Conservation (phyloP, 805 yeast genomes). For the Cyberlindnera saturnus region DNA sequence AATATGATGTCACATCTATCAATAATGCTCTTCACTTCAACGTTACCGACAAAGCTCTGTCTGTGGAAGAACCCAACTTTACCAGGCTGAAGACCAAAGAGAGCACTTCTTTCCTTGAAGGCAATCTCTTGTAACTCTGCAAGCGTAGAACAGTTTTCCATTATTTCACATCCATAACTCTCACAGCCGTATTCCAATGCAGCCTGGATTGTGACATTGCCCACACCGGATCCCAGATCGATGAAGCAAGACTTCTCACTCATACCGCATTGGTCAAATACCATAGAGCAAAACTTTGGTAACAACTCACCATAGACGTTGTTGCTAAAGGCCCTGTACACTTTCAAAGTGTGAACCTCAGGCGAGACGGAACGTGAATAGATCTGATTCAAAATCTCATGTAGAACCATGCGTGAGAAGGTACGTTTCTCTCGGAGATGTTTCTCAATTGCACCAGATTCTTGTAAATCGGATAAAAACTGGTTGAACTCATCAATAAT, state of each 20-base stretch:
- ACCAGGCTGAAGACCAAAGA: constrained; percentile 62
- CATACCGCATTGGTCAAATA: constrained; percentile 55
- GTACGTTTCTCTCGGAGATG: constrained; percentile 26
- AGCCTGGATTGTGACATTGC: constrained; percentile 86
- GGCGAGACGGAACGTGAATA: constrained; percentile 80
- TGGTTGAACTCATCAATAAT: constrained; percentile 40
- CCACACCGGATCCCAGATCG: constrained; percentile 93
- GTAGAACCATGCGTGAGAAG: constrained; percentile 41
- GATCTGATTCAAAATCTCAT: constrained; percentile 65
- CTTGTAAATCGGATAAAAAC: constrained; percentile 31
- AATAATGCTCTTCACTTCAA: constrained; percentile 46
- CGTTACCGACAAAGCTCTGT: constrained; percentile 68
- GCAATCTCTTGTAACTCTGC: constrained; percentile 57
- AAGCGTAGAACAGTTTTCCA: constrained; percentile 72
- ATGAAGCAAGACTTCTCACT: constrained; percentile 54
- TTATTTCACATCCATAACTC: constrained; percentile 87
- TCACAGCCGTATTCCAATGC: constrained; percentile 79
- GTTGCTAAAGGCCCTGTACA: constrained; percentile 82
- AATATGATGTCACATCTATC: constrained; percentile 64
- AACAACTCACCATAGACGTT: constrained; percentile 88
- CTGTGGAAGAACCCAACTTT: constrained; percentile 50
- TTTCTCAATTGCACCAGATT: constrained; percentile 24
- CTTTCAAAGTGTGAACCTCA: constrained; percentile 51
- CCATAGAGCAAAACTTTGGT: constrained; percentile 68
- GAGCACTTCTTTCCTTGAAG: constrained; percentile 47